phyloP scores from a whole-genome alignment of 1,284 basidiomycete species.

The Mycena sp. region DNA sequence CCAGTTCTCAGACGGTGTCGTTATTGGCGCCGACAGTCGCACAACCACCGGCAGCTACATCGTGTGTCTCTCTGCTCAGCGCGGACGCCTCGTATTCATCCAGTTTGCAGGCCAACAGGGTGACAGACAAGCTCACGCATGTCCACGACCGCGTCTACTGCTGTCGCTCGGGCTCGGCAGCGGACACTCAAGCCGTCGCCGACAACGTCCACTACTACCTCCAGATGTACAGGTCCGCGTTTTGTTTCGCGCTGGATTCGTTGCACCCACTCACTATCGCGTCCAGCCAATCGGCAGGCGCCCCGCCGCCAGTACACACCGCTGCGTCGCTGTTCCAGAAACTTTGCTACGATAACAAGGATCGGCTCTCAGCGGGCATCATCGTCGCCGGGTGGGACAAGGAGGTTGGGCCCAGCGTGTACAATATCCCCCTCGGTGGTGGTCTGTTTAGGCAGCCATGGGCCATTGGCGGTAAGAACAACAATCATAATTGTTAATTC shows the following conservation, averaged over 20 bases:
- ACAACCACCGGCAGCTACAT: conserved; percentile 98
- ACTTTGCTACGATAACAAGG: conserved; percentile 96
- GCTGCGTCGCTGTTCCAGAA: conserved; percentile 90
- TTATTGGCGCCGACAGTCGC: conserved; percentile 96
- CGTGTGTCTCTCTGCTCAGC: conserved; percentile 43
- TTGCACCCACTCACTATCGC: not conserved
- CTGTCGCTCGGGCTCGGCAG: conserved; percentile 97
- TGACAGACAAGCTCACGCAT: conserved; percentile 98
- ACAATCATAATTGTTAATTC: not conserved
- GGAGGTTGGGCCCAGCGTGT: conserved; percentile 92
- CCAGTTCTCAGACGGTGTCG: conserved; percentile 93
- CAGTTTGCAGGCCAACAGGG: conserved; percentile 86
- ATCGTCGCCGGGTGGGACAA: conserved; percentile 99
- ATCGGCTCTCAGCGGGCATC: conserved; percentile 89
- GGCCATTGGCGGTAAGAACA: conserved; percentile 88
- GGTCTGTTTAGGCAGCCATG: conserved; percentile 95
- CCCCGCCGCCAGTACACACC: conserved; percentile 81
- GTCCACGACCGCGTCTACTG: conserved; percentile 99
- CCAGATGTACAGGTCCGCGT: conserved; percentile 78
- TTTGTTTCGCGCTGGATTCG: not conserved
- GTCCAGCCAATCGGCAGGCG: conserved; percentile 72
- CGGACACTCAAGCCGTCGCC: conserved; percentile 97
- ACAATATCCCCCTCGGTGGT: conserved; percentile 95
- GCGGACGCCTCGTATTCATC: too few species aligned
- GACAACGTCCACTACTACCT: conserved; percentile 92